These are phyloP conservation scores for Trichoderma hamatum DNA, from an alignment of 2,329 filamentous ascomycete genomes.

Conservation along the genomic window DNA sequence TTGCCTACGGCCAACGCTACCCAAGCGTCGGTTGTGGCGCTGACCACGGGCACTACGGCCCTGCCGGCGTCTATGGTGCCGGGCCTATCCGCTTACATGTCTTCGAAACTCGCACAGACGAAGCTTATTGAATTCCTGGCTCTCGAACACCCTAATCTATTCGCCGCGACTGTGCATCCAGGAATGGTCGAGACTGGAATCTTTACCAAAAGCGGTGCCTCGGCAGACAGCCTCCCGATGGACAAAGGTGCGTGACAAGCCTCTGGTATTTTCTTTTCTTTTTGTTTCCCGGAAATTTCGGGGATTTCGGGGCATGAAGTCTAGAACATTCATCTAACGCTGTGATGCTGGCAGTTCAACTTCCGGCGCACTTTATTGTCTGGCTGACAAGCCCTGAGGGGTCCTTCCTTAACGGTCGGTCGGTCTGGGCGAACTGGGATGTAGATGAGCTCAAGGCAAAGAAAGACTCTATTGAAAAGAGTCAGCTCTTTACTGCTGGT, in stretches of 20 bases:
- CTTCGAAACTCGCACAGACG: constrained; percentile 22
- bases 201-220: constrained; percentile 32
- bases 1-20: constrained; percentile 26
- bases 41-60: constrained; percentile 32
- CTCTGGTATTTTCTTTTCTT: not conserved
- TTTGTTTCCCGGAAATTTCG: not conserved
- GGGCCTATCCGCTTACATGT: constrained; percentile 26
- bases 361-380: constrained; percentile 48
- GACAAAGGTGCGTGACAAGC: constrained; percentile 28
- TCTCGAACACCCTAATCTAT: constrained; percentile 33
- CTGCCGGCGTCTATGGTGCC: constrained; percentile 29
- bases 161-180: constrained; percentile 33
- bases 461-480: constrained; percentile 10
- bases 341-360: constrained; percentile 27
- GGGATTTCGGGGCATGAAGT: not conserved
- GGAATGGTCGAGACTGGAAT: constrained; percentile 34
- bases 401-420: constrained; percentile 49
- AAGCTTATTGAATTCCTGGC: constrained; percentile 36
- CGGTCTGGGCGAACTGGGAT: constrained; percentile 56
- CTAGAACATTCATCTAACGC: not conserved
- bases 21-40: constrained; percentile 29
- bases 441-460: constrained; percentile 50
- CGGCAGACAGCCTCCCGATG: constrained; percentile 31
- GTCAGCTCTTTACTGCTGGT: constrained; percentile 14
- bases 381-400: constrained; percentile 52